Base-by-base conservation (phyloP, 371 early-diverging fungal genomes). In the Saksenaea vasiformis region DNA sequence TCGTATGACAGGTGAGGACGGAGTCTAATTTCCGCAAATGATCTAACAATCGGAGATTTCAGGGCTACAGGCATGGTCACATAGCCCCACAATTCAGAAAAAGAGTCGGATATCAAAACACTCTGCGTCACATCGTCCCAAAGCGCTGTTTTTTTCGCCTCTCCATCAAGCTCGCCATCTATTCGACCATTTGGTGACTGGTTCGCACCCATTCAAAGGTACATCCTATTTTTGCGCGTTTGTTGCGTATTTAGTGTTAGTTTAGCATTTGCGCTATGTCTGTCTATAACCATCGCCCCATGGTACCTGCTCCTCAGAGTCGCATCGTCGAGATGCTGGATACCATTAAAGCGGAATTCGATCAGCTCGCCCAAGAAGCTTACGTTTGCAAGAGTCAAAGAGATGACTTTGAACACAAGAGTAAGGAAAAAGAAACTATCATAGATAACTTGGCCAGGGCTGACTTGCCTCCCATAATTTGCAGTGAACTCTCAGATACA, bases 331-430 rank as follows among this genome's bases (percentile, higher is more conserved):
- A 96, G 72, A 85, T 95, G 70, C 73, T 95, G 58, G 97, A 97
- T 58, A 84, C 93, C 38, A 81, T 96, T 65, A 88, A 88, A 62
- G 79, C 71, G 38, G 97, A 97, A 74, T 94, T 90, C 63, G 96
- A 96, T 63, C 83, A 75, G 63, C 74, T 93, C 54, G 83, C 84
- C 34, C 92, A 94, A 74, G 97, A 97, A 65, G 80, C 87, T 5
- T 82, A 86, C 61, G 72, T 87, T 31, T 89, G 77, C 75, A 91
- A 91, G 73, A 78, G 85, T 31, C 93, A 95, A 75, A 80, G 93
- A 58, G 95, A 96, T 68, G 96, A 95, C 57, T 88, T 89, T 70
- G 97, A 96, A 72, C 92, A 92, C 65, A 91, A 94, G 77, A 84
- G 95, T 94, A 88, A 75, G 86, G 13, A 31, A 17, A 19, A n/a